Conservation (phyloP, 768 basidiomycete species). For the Pulveroboletus ravenelii region DNA sequence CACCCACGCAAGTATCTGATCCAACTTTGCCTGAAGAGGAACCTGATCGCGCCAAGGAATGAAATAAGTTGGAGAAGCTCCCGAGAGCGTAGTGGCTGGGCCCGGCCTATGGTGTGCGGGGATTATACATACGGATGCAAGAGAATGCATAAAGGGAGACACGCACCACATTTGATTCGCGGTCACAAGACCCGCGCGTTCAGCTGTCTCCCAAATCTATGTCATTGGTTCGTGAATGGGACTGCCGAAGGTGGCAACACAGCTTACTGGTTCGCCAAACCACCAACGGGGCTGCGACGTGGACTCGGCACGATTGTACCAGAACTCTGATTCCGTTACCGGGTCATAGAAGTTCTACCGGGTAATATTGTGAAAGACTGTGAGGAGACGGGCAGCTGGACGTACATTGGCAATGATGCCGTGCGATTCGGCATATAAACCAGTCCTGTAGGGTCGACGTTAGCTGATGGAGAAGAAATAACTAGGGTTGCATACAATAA, state of each 20-base stretch:
- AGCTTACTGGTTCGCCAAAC: conserved; percentile 81
- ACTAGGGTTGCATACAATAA: conserved; percentile 52
- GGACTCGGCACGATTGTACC: conserved; percentile 59
- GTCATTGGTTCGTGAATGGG: not conserved
- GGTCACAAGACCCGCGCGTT: conserved; percentile 63
- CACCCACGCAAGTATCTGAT: conserved; percentile 78
- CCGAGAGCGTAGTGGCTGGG: conserved; percentile 64
- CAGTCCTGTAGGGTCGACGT: conserved; percentile 58
- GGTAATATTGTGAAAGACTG: not conserved
- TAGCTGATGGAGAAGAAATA: not conserved
- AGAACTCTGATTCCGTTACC: conserved; percentile 52
- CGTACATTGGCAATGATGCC: conserved; percentile 86
- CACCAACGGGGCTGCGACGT: conserved; percentile 76
- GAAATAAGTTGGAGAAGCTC: conserved; percentile 66
- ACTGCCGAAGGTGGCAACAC: conserved; percentile 1
- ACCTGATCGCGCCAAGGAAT: conserved; percentile 67
- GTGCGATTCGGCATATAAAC: conserved; percentile 83
- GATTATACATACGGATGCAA: not conserved
- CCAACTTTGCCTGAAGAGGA: conserved; percentile 62
- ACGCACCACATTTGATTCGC: conserved; percentile 92
- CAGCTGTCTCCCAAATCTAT: conserved; percentile 90
- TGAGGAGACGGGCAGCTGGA: not conserved
- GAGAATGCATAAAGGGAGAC: not conserved
- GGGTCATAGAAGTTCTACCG: conserved; percentile 87
- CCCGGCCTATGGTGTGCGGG: conserved; percentile 57